Percentiles rank a stretch among this genome's conserved stretches.
Conservation (phyloP, 495 filamentous ascomycete species). For the Pseudotulostoma volvatum region DNA sequence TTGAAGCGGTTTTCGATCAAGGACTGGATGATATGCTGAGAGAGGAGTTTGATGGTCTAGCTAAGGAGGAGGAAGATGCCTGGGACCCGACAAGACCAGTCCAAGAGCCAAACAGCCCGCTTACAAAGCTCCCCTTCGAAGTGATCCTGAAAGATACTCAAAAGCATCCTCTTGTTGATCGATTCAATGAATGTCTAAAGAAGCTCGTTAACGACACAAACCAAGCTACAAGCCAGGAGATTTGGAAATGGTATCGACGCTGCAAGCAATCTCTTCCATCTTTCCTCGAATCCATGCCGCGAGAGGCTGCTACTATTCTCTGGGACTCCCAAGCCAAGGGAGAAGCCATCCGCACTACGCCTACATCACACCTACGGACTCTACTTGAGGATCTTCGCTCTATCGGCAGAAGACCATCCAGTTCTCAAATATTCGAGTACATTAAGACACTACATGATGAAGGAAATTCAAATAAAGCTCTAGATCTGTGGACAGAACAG, state of each 20-base stretch:
- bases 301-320: constrained; percentile 24
- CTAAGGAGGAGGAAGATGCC: constrained; percentile 25
- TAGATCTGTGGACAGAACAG: constrained; percentile 48
- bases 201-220: constrained; percentile 11
- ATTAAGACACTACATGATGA: constrained; percentile 47
- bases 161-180: constrained; percentile 17
- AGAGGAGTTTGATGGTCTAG: constrained; percentile 27
- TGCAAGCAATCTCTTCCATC: constrained; percentile 25
- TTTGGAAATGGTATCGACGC: constrained; percentile 31
- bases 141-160: constrained; percentile 10
- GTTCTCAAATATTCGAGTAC: constrained; percentile 43
- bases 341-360: constrained; percentile 21
- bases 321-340: constrained; percentile 32
- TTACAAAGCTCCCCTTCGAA: constrained; percentile 11
- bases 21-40: constrained; percentile 28
- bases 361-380: constrained; percentile 40
- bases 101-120: constrained; percentile 6
- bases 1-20: constrained; percentile 29
- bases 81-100: constrained; percentile 14
- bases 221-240: constrained; percentile 17
- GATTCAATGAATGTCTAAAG: constrained; percentile 18
- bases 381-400: constrained; percentile 46
- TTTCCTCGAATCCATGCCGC: constrained; percentile 21
- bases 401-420: constrained; percentile 33
- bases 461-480: constrained; percentile 40